phyloP scores from a whole-genome alignment of 2,329 filamentous ascomycete species.

The Tolypocladium sp. region DNA sequence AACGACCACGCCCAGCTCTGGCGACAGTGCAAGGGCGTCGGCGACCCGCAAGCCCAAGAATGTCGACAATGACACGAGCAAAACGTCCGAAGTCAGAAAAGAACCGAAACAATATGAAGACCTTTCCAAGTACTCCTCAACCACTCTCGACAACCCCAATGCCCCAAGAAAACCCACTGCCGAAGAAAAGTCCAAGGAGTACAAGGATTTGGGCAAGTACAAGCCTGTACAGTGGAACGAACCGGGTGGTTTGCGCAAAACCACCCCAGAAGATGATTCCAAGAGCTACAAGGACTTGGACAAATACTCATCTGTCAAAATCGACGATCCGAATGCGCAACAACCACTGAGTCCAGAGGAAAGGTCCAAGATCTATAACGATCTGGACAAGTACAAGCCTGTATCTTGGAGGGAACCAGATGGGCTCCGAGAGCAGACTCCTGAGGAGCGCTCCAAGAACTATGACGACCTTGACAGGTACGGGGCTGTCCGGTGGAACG shows the following conservation, averaged over 20 bases:
- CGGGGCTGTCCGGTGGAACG: slow-evolving; percentile 24
- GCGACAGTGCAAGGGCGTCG: background rate
- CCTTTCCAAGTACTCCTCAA: slow-evolving; percentile 21
- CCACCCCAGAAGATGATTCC: slow-evolving; percentile 18
- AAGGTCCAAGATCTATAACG: slow-evolving; percentile 25
- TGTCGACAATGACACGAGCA: background rate
- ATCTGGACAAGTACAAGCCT: slow-evolving; percentile 30
- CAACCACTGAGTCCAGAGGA: slow-evolving; percentile 17
- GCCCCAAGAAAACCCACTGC: slow-evolving; percentile 13
- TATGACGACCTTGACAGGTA: slow-evolving; percentile 30
- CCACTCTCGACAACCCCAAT: slow-evolving; percentile 17
- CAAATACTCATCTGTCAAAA: slow-evolving; percentile 15
- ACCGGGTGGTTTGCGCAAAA: slow-evolving; percentile 12
- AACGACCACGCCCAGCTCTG: background rate
- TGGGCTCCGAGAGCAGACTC: slow-evolving; percentile 23
- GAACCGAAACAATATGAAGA: slow-evolving; percentile 10
- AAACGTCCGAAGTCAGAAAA: background rate
- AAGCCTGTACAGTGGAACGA: slow-evolving; percentile 7
- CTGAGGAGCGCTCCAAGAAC: slow-evolving; percentile 24
- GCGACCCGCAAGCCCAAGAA: background rate
- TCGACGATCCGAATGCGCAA: slow-evolving; percentile 15
- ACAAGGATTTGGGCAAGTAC: slow-evolving; percentile 27
- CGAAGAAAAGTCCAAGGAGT: slow-evolving; percentile 19
- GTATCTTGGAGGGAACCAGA: slow-evolving; percentile 29
- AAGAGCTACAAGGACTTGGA: slow-evolving; percentile 25